Evolutionary conservation across 768 basidiomycete species (phyloP).

Genomic region (Mycena capillaripes): DNA sequence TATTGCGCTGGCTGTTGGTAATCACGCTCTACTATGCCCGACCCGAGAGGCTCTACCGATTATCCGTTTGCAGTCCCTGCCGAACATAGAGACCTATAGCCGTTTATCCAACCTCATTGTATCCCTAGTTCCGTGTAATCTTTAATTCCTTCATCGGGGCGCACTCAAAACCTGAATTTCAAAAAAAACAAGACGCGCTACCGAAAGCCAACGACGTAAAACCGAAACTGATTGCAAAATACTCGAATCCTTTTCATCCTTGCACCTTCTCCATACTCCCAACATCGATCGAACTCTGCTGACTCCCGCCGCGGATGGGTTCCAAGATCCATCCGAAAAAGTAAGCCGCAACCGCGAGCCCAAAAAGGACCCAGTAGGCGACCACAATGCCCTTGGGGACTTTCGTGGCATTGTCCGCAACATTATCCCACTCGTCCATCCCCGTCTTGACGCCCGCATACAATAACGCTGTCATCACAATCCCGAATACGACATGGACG

Average conservation of each 20-base stretch:
- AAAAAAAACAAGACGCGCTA: too few species aligned
- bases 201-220: too few species aligned
- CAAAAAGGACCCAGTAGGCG: slow-evolving; percentile 35
- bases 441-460: slow-evolving; percentile 38
- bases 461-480: slow-evolving; percentile 33
- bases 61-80: slow-evolving; percentile 41
- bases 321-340: slow-evolving; percentile 35
- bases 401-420: slow-evolving; percentile 27
- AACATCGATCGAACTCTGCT: background rate
- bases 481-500: slow-evolving; percentile 32
- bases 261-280: slow-evolving; percentile 26
- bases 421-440: slow-evolving; percentile 37
- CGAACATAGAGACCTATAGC: background rate
- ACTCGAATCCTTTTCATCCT: background rate
- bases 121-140: too few species aligned
- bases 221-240: background rate
- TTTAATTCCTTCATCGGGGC: too few species aligned
- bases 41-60: slow-evolving; percentile 46
- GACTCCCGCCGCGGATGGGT: slow-evolving; percentile 19
- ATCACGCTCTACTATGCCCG: slow-evolving; percentile 44
- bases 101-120: background rate
- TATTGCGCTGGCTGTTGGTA: slow-evolving; percentile 41
- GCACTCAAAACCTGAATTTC: too few species aligned
- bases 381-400: slow-evolving; percentile 30
- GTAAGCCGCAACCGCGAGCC: slow-evolving; percentile 32